These are phyloP conservation scores for Ettlia oleoabundans DNA, from an alignment of 139 green algal genomes.

Conservation along the genomic window DNA sequence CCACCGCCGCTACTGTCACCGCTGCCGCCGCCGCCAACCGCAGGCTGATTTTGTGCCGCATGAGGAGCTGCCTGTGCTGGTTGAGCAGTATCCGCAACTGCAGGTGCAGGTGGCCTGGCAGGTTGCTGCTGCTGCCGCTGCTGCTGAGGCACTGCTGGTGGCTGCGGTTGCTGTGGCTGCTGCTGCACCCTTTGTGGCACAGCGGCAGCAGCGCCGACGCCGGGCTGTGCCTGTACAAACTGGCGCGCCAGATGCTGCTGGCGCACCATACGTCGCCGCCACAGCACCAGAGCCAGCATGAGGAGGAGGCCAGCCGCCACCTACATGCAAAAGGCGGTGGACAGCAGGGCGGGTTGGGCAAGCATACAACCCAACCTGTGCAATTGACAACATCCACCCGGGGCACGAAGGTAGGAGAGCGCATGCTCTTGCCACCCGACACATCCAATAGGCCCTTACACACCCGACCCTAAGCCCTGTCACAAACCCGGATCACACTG, in stretches of 20 bases:
- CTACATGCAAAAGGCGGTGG: neutral
- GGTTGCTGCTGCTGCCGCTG: constrained; percentile 1
- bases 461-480: too few species aligned
- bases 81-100: neutral
- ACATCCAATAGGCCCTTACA: too few species aligned
- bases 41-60: neutral
- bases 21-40: neutral
- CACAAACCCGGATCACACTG: too few species aligned
- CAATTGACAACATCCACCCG: neutral
- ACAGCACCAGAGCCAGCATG: constrained; percentile 53
- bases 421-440: too few species aligned
- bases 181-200: constrained; percentile 17
- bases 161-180: too few species aligned
- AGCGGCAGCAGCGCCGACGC: neutral
- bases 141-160: too few species aligned
- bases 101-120: neutral
- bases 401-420: too few species aligned
- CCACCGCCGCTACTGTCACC: neutral
- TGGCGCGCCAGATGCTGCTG: constrained; percentile 9
- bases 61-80: neutral
- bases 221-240: constrained; percentile 12
- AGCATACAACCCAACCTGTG: too few species aligned
- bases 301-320: constrained; percentile 37
- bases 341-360: too few species aligned
- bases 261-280: constrained; percentile 48